A percentile compares a stretch with the other conserved stretches of the same genome.
Evolutionary conservation across 371 early-diverging fungal species (phyloP).

Genomic region (Amoeboradix gromovi): DNA sequence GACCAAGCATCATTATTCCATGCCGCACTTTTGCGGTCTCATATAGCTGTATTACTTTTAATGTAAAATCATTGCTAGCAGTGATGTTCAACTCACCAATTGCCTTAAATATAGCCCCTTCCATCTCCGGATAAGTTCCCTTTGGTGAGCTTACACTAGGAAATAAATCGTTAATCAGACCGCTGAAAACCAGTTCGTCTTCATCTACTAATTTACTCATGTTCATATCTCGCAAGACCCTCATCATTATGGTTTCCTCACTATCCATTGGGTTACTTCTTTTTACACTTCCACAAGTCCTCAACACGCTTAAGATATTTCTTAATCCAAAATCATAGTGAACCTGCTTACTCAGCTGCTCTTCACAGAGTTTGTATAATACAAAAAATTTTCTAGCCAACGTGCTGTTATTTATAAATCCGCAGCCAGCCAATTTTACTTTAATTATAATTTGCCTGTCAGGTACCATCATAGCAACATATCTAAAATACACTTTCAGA

Average conservation of each 20-base stretch:
- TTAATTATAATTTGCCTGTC: conserved; percentile 31
- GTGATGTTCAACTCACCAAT: conserved; percentile 19
- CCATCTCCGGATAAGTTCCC: conserved; percentile 21
- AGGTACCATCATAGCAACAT: conserved; percentile 29
- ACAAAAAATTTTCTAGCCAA: conserved; percentile 30
- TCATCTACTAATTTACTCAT: conserved; percentile 29
- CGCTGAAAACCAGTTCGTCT: conserved; percentile 24
- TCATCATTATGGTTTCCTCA: conserved; percentile 27
- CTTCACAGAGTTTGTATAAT: conserved; percentile 25
- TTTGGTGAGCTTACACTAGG: conserved; percentile 24
- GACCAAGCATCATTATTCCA: conserved; percentile 30
- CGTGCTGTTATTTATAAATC: conserved; percentile 24
- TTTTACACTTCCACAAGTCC: conserved; percentile 29
- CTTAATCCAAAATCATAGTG: conserved; percentile 38
- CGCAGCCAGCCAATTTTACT: conserved; percentile 29
- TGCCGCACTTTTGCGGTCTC: conserved; percentile 27
- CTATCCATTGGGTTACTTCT: conserved; percentile 23
- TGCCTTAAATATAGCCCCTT: conserved; percentile 24
- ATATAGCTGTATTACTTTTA: conserved; percentile 29
- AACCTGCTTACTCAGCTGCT: conserved; percentile 26
- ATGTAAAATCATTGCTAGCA: conserved; percentile 24
- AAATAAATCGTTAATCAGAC: conserved; percentile 27
- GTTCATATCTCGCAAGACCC: conserved; percentile 31
- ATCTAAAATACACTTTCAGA: conserved; percentile 28
- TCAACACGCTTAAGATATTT: conserved; percentile 26